A percentile compares a stretch with the other conserved stretches of the same genome.
These are phyloP conservation scores for Beauveria caledonica DNA, from an alignment of 2,329 filamentous ascomycete genomes.

Conservation along the genomic window DNA sequence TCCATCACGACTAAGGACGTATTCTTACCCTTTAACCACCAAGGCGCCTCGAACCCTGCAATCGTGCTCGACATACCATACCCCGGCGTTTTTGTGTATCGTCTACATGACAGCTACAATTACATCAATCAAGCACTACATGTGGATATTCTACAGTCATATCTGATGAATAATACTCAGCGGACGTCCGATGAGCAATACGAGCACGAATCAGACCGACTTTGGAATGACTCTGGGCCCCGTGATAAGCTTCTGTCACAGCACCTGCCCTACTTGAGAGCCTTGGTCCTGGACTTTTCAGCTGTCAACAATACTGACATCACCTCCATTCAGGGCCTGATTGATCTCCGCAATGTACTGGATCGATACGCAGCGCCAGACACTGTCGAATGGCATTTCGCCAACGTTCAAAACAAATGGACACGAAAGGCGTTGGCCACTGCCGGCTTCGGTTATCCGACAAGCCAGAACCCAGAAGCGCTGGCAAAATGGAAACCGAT, in stretches of 20 bases:
- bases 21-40: conserved; percentile 33
- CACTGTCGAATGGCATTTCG: conserved; percentile 45
- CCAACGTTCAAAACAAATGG: conserved; percentile 47
- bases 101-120: conserved; percentile 43
- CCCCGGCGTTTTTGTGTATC: conserved; percentile 44
- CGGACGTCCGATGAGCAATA: conserved; percentile 31
- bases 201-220: conserved; percentile 33
- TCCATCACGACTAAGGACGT: not conserved
- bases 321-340: conserved; percentile 47
- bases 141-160: conserved; percentile 31
- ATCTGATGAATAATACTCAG: conserved; percentile 33
- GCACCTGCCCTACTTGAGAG: conserved; percentile 38
- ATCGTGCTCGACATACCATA: conserved; percentile 34
- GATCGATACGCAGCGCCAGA: conserved; percentile 43
- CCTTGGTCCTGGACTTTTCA: conserved; percentile 50
- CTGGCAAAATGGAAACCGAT: conserved; percentile 25
- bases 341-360: conserved; percentile 46
- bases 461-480: conserved; percentile 19
- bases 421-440: conserved; percentile 46
- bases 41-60: conserved; percentile 37
- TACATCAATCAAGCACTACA: conserved; percentile 44
- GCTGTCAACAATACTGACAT: conserved; percentile 50
- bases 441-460: conserved; percentile 46
- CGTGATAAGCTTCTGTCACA: conserved; percentile 19
- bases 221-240: conserved; percentile 47